A percentile compares a stretch with the other conserved stretches of the same genome.
phyloP scores from a whole-genome alignment of 129 eudicot genomes.

The Saposhnikovia divaricata region DNA sequence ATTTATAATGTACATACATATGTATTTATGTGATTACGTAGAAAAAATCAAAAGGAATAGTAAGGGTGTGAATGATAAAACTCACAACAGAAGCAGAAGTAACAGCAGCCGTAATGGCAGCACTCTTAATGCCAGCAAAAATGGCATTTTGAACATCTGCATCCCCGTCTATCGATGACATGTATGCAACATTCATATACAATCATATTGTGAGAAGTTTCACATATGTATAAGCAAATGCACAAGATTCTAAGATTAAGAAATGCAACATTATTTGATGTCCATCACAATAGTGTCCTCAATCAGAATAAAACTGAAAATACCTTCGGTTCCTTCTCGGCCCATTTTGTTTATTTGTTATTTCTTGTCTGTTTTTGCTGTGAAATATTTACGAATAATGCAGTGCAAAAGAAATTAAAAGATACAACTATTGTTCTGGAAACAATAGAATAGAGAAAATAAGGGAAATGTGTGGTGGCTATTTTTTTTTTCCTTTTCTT shows the following conservation, averaged over 20 bases:
- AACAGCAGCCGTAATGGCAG: neutral
- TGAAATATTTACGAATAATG: neutral
- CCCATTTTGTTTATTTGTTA: neutral
- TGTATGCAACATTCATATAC: neutral
- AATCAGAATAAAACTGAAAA: neutral
- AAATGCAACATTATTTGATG: neutral
- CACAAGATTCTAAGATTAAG: neutral
- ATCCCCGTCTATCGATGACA: neutral
- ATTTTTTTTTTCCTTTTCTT: neutral
- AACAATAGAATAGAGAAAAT: neutral
- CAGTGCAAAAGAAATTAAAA: neutral
- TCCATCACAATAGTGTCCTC: neutral
- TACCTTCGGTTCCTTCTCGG: neutral
- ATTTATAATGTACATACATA: neutral
- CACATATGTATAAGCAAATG: neutral
- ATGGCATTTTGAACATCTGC: neutral
- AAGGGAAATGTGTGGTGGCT: neutral
- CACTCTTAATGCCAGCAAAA: neutral
- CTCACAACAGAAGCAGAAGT: neutral
- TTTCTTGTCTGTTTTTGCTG: neutral
- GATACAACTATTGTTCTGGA: neutral
- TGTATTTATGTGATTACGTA: neutral
- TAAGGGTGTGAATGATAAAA: neutral
- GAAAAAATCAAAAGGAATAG: neutral
- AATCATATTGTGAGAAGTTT: neutral